Percentiles rank a stretch among this genome's conserved stretches.
These are phyloP conservation scores for Teunomyces stri DNA, from an alignment of 805 yeast species.

Conservation along the genomic window DNA sequence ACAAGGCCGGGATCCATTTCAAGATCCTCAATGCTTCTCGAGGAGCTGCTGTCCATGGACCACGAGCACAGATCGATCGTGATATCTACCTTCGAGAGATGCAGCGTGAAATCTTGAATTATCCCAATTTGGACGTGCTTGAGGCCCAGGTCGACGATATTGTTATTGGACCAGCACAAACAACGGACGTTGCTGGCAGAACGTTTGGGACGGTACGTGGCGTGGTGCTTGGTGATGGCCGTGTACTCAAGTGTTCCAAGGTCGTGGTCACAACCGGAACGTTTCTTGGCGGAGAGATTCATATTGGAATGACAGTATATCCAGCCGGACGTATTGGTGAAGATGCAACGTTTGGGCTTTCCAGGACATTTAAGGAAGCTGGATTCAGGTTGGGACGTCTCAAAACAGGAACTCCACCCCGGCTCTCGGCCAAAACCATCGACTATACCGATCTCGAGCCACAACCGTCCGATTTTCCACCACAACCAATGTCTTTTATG, in stretches of 20 bases:
- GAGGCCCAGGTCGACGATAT: slow-evolving; percentile 86
- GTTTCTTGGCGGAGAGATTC: slow-evolving; percentile 90
- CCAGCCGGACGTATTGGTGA: slow-evolving; percentile 97
- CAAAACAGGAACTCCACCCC: slow-evolving; percentile 97
- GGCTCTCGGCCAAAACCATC: slow-evolving; percentile 71
- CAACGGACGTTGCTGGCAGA: slow-evolving; percentile 37
- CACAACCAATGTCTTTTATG: slow-evolving; percentile 86
- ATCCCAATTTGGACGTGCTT: slow-evolving; percentile 55
- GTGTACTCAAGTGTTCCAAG: slow-evolving; percentile 53
- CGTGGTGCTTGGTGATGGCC: slow-evolving; percentile 68
- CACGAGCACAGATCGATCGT: slow-evolving; percentile 94
- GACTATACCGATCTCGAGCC: slow-evolving; percentile 59
- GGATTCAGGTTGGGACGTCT: slow-evolving; percentile 86
- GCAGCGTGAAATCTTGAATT: slow-evolving; percentile 62
- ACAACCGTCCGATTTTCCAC: slow-evolving; percentile 81
- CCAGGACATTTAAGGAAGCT: slow-evolving; percentile 68
- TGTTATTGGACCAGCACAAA: slow-evolving; percentile 48
- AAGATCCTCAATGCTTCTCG: slow-evolving; percentile 80
- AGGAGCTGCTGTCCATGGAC: slow-evolving; percentile 99
- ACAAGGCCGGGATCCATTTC: slow-evolving; percentile 88
- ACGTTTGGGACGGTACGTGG: slow-evolving; percentile 57
- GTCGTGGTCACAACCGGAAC: slow-evolving; percentile 96
- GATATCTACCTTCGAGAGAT: slow-evolving; percentile 71
- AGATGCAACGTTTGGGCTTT: slow-evolving; percentile 83
- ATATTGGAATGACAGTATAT: slow-evolving; percentile 72